Conservation (phyloP, 257 asterid species). For the Forsythia suspensa region DNA sequence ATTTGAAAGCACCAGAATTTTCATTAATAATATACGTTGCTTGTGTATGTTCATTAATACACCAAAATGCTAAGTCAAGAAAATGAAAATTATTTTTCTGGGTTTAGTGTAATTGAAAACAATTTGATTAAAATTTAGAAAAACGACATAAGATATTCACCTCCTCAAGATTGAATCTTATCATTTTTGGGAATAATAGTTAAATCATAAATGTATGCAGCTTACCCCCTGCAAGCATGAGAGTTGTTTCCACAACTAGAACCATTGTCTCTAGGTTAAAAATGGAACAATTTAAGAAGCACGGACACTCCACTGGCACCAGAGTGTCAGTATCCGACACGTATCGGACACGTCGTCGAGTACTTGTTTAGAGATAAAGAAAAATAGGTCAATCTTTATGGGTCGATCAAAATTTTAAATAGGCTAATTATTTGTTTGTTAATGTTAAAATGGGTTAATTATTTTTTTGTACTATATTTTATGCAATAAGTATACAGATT, state of each 20-base stretch:
- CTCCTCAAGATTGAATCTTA: background rate
- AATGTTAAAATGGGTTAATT: no score
- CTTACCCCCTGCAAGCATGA: background rate
- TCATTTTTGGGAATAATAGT: background rate
- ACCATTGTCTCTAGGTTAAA: background rate
- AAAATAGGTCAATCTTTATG: no score
- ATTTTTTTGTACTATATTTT: no score
- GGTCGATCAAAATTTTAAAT: no score
- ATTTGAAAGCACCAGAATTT: background rate
- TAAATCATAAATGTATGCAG: background rate
- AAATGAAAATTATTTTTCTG: no score
- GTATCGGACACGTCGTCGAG: no score
- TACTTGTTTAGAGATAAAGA: no score
- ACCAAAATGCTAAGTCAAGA: background rate
- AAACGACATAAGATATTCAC: background rate
- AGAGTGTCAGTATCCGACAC: no score
- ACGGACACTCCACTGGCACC: no score
- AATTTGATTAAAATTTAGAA: no score
- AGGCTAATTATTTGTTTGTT: no score
- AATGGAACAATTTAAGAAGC: background rate
- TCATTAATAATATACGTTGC: background rate
- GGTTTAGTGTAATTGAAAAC: background rate
- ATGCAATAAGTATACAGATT: no score
- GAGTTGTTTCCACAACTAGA: background rate
- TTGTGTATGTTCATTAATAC: background rate